Conservation (phyloP, 805 yeast genomes). For the Zygosaccharomyces bailii region DNA sequence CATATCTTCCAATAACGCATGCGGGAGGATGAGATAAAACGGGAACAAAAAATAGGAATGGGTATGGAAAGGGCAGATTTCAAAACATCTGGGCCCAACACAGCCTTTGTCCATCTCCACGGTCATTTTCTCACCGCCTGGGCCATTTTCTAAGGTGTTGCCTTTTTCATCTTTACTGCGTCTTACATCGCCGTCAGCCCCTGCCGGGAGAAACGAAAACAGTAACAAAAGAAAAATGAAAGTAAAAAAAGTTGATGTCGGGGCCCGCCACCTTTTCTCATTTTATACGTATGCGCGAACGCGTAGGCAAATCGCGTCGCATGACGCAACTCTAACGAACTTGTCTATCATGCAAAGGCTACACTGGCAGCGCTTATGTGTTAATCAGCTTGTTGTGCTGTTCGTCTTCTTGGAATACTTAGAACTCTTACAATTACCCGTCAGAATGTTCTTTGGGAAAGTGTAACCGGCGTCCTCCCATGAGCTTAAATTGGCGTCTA, state of each 20-base stretch:
- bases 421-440: slow-evolving; percentile 47
- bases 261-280: background rate
- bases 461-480: slow-evolving; percentile 77
- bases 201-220: background rate
- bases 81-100: slow-evolving; percentile 1
- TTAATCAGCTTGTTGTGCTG: background rate
- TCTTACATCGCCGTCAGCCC: background rate
- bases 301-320: background rate
- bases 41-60: background rate
- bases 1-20: background rate
- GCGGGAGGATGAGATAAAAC: background rate
- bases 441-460: slow-evolving; percentile 59
- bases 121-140: background rate
- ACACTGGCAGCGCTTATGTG: background rate
- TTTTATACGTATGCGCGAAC: background rate
- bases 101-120: background rate
- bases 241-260: background rate
- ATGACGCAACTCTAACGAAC: background rate
- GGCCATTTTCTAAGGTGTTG: background rate
- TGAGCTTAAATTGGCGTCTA: slow-evolving; percentile 61
- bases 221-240: background rate
- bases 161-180: background rate
- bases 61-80: background rate
- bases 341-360: background rate
- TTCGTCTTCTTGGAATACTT: slow-evolving; percentile 15